Conservation (phyloP, 148 eudicot genomes). For the Fagopyrum esculentum region DNA sequence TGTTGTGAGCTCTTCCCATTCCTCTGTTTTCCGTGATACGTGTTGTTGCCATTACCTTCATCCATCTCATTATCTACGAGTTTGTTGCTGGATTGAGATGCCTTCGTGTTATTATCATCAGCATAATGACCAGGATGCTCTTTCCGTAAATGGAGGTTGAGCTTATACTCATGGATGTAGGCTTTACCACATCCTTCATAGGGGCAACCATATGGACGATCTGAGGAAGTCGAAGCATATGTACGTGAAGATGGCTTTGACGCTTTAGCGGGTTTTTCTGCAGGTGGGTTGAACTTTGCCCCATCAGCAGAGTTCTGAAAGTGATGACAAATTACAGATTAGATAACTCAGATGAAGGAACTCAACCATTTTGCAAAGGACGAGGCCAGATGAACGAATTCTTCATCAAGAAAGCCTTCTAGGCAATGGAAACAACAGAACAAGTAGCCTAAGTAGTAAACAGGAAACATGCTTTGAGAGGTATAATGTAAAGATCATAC, state of each 20-base stretch:
- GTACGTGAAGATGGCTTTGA: slow-evolving; percentile 37
- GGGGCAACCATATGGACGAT: slow-evolving; percentile 78
- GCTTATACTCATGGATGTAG: slow-evolving; percentile 93
- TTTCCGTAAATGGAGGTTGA: slow-evolving; percentile 75
- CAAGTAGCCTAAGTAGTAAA: background rate
- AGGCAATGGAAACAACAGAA: background rate
- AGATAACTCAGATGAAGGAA: background rate
- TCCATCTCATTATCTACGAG: slow-evolving; percentile 55
- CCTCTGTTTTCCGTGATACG: slow-evolving; percentile 38
- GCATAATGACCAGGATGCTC: slow-evolving; percentile 81
- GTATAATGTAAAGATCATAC: slow-evolving; percentile 21
- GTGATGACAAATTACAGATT: background rate
- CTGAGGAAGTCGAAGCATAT: slow-evolving; percentile 54
- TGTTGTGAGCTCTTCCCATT: slow-evolving; percentile 47
- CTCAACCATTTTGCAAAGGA: background rate
- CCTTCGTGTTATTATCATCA: slow-evolving; percentile 53
- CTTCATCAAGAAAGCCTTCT: background rate
- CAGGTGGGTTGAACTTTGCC: slow-evolving; percentile 46
- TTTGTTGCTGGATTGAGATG: slow-evolving; percentile 21
- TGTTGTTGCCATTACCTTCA: slow-evolving; percentile 76
- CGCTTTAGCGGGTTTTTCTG: slow-evolving; percentile 63
- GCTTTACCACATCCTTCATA: slow-evolving; percentile 91
- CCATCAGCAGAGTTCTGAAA: slow-evolving; percentile 44
- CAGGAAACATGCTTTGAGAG: background rate
- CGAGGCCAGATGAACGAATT: background rate